These are phyloP conservation scores for Raffaelea arxii DNA, from an alignment of 2,329 filamentous ascomycete genomes.

Conservation along the genomic window DNA sequence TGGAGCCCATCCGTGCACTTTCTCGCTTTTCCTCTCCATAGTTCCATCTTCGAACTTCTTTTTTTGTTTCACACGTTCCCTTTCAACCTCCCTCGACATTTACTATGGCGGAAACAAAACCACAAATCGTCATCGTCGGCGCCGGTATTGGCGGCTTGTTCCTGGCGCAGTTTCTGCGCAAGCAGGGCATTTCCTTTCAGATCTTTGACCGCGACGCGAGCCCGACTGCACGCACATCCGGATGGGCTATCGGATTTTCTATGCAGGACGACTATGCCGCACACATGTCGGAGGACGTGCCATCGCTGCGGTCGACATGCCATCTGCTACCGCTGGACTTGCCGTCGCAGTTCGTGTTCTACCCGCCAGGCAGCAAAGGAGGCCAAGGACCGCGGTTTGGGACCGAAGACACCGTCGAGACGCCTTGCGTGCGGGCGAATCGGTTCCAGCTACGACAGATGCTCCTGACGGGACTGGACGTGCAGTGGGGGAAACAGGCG, in stretches of 20 bases:
- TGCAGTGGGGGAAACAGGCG: slow-evolving; percentile 30
- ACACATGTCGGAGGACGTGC: slow-evolving; percentile 15
- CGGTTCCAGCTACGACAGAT: slow-evolving; percentile 18
- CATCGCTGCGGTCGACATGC: slow-evolving; percentile 11
- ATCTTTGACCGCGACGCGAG: slow-evolving; percentile 28
- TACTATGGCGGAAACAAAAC: too few relatives aligned
- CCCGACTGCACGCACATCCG: slow-evolving; percentile 14
- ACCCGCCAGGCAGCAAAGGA: slow-evolving; percentile 7
- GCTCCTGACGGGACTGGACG: slow-evolving; percentile 17
- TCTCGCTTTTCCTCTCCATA: too few relatives aligned
- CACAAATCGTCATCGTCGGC: slow-evolving; percentile 28
- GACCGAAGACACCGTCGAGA: slow-evolving; percentile 17
- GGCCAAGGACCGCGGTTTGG: slow-evolving; percentile 10
- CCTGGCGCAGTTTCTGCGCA: slow-evolving; percentile 28
- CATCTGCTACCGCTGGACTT: slow-evolving; percentile 17
- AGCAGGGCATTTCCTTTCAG: slow-evolving; percentile 21
- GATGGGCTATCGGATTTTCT: slow-evolving; percentile 23
- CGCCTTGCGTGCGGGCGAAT: slow-evolving; percentile 21
- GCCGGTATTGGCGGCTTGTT: slow-evolving; percentile 31
- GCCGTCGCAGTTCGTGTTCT: slow-evolving; percentile 15
- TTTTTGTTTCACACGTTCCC: too few relatives aligned
- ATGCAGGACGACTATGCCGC: slow-evolving; percentile 14
- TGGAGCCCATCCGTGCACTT: too few relatives aligned
- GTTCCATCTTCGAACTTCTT: too few relatives aligned
- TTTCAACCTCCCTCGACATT: too few relatives aligned